These are phyloP conservation scores for Sphenostylis stenocarpa DNA, from an alignment of 306 rosid species.

Conservation along the genomic window DNA sequence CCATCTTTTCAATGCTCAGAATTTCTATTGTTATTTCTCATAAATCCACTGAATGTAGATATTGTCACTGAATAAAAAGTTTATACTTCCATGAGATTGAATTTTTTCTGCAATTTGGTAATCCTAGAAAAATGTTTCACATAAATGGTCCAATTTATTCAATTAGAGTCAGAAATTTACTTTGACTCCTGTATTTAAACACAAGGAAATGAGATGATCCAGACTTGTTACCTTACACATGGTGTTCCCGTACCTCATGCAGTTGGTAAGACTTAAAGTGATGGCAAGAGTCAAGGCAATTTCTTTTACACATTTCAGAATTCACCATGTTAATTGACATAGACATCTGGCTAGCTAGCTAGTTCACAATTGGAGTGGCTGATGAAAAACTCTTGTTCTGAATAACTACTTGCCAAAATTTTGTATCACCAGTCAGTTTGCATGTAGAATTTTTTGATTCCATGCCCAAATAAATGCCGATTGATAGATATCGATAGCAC, in stretches of 20 bases:
- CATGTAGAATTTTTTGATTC: neutral
- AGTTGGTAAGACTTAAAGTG: constrained; percentile 13
- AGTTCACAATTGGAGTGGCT: neutral
- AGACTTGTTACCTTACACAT: neutral
- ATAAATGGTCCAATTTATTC: neutral
- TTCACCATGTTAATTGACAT: constrained; percentile 1
- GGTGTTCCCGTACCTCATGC: constrained; percentile 12
- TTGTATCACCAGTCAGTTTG: neutral
- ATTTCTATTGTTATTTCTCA: neutral
- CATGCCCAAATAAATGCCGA: constrained; percentile 3
- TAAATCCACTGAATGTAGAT: neutral
- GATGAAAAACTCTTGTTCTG: neutral
- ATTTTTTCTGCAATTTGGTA: constrained; percentile 1
- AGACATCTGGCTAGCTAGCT: neutral
- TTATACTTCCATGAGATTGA: neutral
- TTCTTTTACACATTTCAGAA: neutral
- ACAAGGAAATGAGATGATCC: neutral
- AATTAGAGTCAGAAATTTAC: neutral
- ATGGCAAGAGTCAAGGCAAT: neutral
- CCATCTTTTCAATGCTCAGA: constrained; percentile 1
- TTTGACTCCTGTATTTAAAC: neutral
- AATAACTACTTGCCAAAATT: neutral
- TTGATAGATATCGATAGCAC: constrained; percentile 22
- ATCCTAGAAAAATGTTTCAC: constrained; percentile 23
- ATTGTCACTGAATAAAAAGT: neutral